Evolutionary conservation across 169 alveolate species (phyloP), one percentile per base, ranked within the genome.

Genomic region (Cyclospora cayetanensis): DNA sequence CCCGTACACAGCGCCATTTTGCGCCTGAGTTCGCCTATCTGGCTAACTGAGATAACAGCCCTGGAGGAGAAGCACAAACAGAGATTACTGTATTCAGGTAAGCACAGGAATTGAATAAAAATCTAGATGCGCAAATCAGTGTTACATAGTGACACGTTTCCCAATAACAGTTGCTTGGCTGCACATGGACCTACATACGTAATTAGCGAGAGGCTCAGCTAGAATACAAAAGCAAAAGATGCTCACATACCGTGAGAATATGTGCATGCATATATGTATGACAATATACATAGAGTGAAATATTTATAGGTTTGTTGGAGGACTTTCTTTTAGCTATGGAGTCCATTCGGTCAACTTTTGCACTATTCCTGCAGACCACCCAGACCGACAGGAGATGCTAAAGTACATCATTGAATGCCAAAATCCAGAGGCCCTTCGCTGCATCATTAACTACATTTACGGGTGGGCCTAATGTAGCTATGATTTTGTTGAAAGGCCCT

Each of bases 1-100:
- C 92, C 92, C 42, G 92, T 86, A 20, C 92, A 86, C 68, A 65
- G 86, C 39, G 92, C 82, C 25, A 37, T 86, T 5, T 86, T 86
- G 74, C 70, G 76, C 63, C 22, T 86, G 4, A n/a, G 60, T 4
- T 86, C 92, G 31, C 92, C 80, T 4, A 39, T 65, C 53, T 86
- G 92, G 92, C 31, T 86, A 5, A 52, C 27, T 0, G 92, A 86
- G 4, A 74, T 86, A 5, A n/a, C 92, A 7, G 72, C 41, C 85
- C 37, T 86, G 25, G 92, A 86, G 42, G 76, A 34, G 43, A 65
- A 37, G 39, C 52, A 20, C 35, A 43, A 39, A 15, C 27, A 22
- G 55, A 9, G 15, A 53, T 9, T 77, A 15, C 15, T 27, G 39
- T 77, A 77, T 77, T 29, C 43, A 7, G 79, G 79, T 66, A 15